These are phyloP conservation scores for Xylaria sp. DNA, from an alignment of 495 filamentous ascomycete species.

Conservation along the genomic window DNA sequence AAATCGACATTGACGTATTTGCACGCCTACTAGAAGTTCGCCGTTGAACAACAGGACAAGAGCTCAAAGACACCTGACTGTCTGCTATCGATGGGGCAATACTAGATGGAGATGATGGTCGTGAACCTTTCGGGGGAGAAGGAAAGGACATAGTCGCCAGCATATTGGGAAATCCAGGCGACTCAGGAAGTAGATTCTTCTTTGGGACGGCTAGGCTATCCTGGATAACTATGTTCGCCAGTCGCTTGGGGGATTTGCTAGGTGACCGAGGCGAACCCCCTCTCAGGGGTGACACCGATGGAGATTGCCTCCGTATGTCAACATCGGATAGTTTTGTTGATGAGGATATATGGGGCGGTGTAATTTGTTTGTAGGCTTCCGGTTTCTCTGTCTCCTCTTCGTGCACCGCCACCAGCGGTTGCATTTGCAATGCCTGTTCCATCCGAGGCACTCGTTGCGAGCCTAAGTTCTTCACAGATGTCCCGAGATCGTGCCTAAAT, in stretches of 20 bases:
- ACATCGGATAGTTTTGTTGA: not conserved
- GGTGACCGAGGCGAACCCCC: not conserved
- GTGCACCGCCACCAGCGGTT: constrained; percentile 2
- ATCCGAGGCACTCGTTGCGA: not conserved
- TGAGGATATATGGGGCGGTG: not conserved
- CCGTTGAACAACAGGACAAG: constrained; percentile 26
- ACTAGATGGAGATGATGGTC: constrained; percentile 30
- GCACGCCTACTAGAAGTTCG: constrained; percentile 33
- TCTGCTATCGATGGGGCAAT: constrained; percentile 12
- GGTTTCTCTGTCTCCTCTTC: not conserved
- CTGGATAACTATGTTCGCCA: constrained; percentile 12
- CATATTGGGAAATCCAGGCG: constrained; percentile 40
- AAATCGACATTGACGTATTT: constrained; percentile 15
- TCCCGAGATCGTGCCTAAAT: not conserved
- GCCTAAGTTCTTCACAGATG: not conserved
- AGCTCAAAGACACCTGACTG: not conserved
- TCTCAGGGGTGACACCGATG: not conserved
- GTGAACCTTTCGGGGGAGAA: constrained; percentile 30
- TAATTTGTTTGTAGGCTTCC: not conserved
- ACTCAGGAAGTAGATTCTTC: constrained; percentile 29
- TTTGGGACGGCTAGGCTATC: constrained; percentile 24
- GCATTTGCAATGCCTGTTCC: not conserved
- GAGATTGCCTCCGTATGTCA: not conserved
- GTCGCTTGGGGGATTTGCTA: constrained; percentile 1
- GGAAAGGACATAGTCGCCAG: constrained; percentile 36